These are phyloP conservation scores for Penicillium tannophilum DNA, from an alignment of 495 filamentous ascomycete genomes.

Conservation along the genomic window DNA sequence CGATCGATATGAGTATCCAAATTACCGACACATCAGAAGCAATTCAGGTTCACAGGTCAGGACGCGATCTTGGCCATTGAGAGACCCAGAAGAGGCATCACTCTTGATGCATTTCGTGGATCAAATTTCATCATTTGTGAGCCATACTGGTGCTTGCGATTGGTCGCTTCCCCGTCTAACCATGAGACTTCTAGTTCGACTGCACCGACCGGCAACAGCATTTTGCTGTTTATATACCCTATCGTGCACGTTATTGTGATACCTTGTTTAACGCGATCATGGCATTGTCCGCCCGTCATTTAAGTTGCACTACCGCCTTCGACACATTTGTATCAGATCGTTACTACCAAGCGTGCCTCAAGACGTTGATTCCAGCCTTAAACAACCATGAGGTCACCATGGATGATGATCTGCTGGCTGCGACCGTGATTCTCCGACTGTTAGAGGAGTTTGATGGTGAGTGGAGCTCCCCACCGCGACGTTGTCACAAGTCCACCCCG, in stretches of 20 bases:
- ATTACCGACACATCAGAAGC: no score
- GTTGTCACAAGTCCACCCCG: background rate
- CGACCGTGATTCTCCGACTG: constrained; percentile 61
- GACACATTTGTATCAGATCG: constrained; percentile 48
- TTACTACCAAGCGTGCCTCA: constrained; percentile 54
- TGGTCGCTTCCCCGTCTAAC: background rate
- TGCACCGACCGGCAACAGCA: constrained; percentile 57
- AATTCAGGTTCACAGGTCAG: no score
- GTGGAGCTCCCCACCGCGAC: constrained; percentile 4
- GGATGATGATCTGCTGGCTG: constrained; percentile 60
- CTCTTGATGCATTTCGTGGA: constrained; percentile 29
- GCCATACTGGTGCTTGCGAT: background rate
- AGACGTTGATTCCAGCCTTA: constrained; percentile 50
- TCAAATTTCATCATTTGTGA: constrained; percentile 27
- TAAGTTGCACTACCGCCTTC: constrained; percentile 49
- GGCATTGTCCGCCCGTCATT: constrained; percentile 57
- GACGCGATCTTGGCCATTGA: constrained; percentile 21
- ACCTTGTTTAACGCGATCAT: constrained; percentile 61
- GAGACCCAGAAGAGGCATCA: constrained; percentile 24
- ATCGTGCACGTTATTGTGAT: constrained; percentile 49
- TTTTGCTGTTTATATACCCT: constrained; percentile 56
- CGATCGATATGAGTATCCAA: background rate
- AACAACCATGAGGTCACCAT: constrained; percentile 48
- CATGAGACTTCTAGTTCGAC: constrained; percentile 48
- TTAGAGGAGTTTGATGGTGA: constrained; percentile 63